Percentiles rank a stretch among this genome's conserved stretches.
Evolutionary conservation across 768 basidiomycete species (phyloP).

Genomic region (Mycena polygramma): DNA sequence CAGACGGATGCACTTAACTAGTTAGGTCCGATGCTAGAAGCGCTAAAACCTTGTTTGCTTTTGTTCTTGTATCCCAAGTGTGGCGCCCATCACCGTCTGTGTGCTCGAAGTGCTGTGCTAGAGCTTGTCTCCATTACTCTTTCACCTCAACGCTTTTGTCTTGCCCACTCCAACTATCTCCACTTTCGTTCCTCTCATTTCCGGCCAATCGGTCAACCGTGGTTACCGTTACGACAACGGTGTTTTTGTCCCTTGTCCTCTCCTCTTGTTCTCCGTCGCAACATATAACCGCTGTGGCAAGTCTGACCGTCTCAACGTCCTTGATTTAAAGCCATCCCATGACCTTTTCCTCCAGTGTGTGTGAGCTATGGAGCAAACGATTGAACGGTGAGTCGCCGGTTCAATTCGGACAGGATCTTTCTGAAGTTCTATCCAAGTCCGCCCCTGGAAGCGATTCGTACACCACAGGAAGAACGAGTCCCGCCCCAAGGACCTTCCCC

Average conservation of each 20-base stretch:
- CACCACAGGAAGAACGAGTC: neutral
- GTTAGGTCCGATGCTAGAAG: no score
- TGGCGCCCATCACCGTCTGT: no score
- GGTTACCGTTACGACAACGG: neutral
- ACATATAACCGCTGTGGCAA: neutral
- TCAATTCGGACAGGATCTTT: neutral
- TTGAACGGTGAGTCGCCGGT: neutral
- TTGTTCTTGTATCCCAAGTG: no score
- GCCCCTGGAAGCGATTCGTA: neutral
- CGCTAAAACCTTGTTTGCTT: no score
- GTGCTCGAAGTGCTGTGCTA: no score
- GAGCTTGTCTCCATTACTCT: no score
- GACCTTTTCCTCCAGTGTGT: neutral
- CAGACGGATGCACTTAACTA: no score
- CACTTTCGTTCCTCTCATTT: no score
- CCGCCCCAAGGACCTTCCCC: neutral
- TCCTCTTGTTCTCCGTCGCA: neutral
- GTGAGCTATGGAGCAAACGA: neutral
- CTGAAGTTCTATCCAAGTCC: neutral
- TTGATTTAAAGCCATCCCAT: neutral
- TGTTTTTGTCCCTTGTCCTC: neutral
- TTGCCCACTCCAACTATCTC: no score
- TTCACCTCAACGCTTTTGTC: no score
- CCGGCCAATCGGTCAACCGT: no score
- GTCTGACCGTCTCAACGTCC: neutral